A percentile compares a stretch with the other conserved stretches of the same genome.
Evolutionary conservation across 2,329 filamentous ascomycete genomes (phyloP).

Genomic region (Diaporthe aspalathi): DNA sequence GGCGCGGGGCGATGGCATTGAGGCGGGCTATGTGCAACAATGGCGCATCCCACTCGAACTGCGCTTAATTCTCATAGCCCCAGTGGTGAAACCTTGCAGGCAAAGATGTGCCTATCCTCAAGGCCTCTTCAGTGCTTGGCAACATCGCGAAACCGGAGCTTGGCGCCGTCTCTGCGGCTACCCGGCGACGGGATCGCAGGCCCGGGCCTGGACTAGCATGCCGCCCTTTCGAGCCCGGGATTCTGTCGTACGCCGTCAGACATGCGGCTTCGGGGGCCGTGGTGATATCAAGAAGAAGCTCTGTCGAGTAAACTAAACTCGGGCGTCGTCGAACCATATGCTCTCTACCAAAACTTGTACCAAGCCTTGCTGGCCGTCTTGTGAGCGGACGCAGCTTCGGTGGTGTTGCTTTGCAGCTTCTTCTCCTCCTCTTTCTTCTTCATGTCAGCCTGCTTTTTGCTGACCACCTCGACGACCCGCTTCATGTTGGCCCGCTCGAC

Average conservation of each 20-base stretch:
- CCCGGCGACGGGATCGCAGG: background rate
- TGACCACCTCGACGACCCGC: slow-evolving; percentile 84
- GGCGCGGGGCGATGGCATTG: background rate
- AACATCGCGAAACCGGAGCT: background rate
- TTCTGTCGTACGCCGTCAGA: background rate
- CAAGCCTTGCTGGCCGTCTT: slow-evolving; percentile 53
- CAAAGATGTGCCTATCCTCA: background rate
- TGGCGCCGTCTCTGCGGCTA: background rate
- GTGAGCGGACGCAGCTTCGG: slow-evolving; percentile 48
- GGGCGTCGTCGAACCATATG: background rate
- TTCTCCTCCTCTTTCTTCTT: slow-evolving; percentile 63
- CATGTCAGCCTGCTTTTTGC: slow-evolving; percentile 74
- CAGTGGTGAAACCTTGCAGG: background rate
- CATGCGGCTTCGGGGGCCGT: no score
- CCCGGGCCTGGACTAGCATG: background rate
- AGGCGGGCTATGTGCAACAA: background rate
- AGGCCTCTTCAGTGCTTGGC: background rate
- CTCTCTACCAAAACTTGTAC: slow-evolving; percentile 67
- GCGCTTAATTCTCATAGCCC: background rate
- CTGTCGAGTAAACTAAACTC: background rate
- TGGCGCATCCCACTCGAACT: background rate
- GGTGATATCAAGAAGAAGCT: background rate
- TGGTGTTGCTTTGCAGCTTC: slow-evolving; percentile 48
- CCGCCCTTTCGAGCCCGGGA: background rate
- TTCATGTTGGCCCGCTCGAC: slow-evolving; percentile 87